Evolutionary conservation across 768 basidiomycete genomes (phyloP).

Genomic region (Boletus sensibilis): DNA sequence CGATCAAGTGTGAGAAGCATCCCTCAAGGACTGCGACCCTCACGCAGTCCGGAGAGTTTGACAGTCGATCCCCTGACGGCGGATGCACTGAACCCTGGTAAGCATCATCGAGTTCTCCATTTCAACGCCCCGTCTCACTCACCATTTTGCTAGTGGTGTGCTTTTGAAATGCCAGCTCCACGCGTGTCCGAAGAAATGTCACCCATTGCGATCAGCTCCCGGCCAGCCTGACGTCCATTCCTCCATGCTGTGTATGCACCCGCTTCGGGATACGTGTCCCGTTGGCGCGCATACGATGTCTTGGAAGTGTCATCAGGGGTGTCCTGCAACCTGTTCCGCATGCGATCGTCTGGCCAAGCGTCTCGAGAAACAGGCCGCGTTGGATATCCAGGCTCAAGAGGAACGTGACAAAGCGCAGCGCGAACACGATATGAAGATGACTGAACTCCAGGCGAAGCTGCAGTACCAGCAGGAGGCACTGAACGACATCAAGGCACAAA

Average conservation of each 20-base stretch:
- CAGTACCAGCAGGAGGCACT: conserved; percentile 28
- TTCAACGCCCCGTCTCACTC: neutral
- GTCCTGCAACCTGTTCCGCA: conserved; percentile 39
- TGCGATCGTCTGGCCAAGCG: conserved; percentile 46
- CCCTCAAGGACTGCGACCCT: conserved; percentile 40
- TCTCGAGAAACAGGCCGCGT: conserved; percentile 40
- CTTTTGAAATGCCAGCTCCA: conserved; percentile 36
- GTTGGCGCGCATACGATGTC: conserved; percentile 41
- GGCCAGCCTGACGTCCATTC: conserved; percentile 29
- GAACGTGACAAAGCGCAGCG: conserved; percentile 45
- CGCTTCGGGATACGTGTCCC: conserved; percentile 40
- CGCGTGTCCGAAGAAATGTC: conserved; percentile 60
- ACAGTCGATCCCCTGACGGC: conserved; percentile 55
- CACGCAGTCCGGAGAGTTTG: conserved; percentile 46
- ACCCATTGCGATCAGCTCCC: conserved; percentile 50
- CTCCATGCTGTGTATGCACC: conserved; percentile 42
- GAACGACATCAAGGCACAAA: conserved; percentile 41
- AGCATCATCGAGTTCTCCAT: conserved; percentile 6
- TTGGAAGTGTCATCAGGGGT: conserved; percentile 46
- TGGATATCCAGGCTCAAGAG: conserved; percentile 43
- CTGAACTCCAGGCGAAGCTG: conserved; percentile 43
- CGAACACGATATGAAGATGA: conserved; percentile 43
- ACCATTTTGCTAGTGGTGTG: conserved; percentile 5
- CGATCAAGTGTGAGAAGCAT: conserved; percentile 58
- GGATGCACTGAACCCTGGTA: conserved; percentile 65